Evolutionary conservation across 257 asterid genomes (phyloP).

Genomic region (Dorcoceras hygrometricum): DNA sequence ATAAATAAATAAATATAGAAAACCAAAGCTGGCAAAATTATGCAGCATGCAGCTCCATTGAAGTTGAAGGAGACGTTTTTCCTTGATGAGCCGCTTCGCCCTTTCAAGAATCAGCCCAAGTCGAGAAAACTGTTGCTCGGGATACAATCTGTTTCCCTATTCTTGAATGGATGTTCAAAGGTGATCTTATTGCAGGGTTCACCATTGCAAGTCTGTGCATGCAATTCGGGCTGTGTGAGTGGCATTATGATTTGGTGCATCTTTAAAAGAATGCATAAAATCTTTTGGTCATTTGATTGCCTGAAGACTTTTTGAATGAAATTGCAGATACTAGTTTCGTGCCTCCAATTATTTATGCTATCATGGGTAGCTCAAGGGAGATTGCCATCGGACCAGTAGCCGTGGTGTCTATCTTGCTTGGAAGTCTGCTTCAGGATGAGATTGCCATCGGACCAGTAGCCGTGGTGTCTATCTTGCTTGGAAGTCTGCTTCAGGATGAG

Average conservation of each 20-base stretch:
- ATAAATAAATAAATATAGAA: too few relatives aligned
- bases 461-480: slow-evolving; percentile 76
- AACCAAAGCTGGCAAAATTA: too few relatives aligned
- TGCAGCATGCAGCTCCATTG: too few relatives aligned
- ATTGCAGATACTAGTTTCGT: slow-evolving; percentile 69
- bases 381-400: too few relatives aligned
- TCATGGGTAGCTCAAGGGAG: slow-evolving; percentile 83
- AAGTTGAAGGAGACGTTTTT: too few relatives aligned
- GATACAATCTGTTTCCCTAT: slow-evolving; percentile 55
- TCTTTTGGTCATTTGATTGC: background rate
- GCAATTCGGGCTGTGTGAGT: slow-evolving; percentile 70
- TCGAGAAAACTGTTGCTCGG: slow-evolving; percentile 29
- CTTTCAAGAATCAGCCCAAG: slow-evolving; percentile 49
- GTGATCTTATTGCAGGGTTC: slow-evolving; percentile 75
- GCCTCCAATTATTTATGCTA: slow-evolving; percentile 73
- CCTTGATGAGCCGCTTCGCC: slow-evolving; percentile 56
- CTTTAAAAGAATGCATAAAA: too few relatives aligned
- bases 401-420: too few relatives aligned
- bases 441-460: slow-evolving; percentile 91
- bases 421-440: too few relatives aligned
- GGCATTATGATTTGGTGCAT: background rate
- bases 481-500: slow-evolving; percentile 53
- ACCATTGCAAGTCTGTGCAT: slow-evolving; percentile 83
- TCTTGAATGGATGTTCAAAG: slow-evolving; percentile 69
- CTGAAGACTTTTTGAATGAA: background rate